These are phyloP conservation scores for Nannizziopsis arthrosporioides DNA, from an alignment of 2,329 filamentous ascomycete species.

Conservation along the genomic window DNA sequence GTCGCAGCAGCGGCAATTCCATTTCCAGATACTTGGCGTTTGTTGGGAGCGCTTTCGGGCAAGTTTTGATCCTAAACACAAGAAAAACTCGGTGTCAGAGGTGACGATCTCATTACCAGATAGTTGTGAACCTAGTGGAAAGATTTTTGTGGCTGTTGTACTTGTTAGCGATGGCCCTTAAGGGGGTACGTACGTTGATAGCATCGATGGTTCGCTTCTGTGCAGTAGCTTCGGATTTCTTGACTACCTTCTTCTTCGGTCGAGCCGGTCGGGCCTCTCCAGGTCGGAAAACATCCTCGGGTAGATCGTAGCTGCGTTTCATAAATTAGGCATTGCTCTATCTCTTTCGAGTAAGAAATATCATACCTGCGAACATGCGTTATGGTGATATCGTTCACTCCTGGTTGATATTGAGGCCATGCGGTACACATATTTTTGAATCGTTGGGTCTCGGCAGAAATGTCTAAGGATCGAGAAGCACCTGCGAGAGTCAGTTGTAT, in stretches of 20 bases:
- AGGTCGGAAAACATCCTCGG: constrained; percentile 72
- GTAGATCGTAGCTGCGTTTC: constrained; percentile 61
- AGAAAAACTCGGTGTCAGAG: constrained; percentile 10
- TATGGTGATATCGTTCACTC: constrained; percentile 68
- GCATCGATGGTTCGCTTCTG: constrained; percentile 32
- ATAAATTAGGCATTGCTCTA: constrained; percentile 9
- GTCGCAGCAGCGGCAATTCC: constrained; percentile 14
- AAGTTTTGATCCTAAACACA: constrained; percentile 12
- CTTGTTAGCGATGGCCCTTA: constrained; percentile 10
- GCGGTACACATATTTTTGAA: constrained; percentile 73
- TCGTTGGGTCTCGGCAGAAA: constrained; percentile 64
- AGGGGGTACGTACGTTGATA: constrained; percentile 32
- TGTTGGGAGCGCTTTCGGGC: constrained; percentile 10
- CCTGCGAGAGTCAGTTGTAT: constrained; percentile 28
- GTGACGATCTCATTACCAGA: neutral
- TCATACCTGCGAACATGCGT: constrained; percentile 77
- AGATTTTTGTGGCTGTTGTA: neutral
- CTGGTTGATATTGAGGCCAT: constrained; percentile 62
- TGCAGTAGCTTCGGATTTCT: constrained; percentile 24
- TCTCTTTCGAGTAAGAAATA: neutral
- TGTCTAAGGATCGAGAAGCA: constrained; percentile 40
- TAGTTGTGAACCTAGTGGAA: neutral
- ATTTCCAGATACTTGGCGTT: constrained; percentile 16
- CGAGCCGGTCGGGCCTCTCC: constrained; percentile 60
- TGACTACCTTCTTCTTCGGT: constrained; percentile 43